These are phyloP conservation scores for Cladosporium austrohemisphaericum DNA, from an alignment of 2,329 filamentous ascomycete genomes.

Conservation along the genomic window DNA sequence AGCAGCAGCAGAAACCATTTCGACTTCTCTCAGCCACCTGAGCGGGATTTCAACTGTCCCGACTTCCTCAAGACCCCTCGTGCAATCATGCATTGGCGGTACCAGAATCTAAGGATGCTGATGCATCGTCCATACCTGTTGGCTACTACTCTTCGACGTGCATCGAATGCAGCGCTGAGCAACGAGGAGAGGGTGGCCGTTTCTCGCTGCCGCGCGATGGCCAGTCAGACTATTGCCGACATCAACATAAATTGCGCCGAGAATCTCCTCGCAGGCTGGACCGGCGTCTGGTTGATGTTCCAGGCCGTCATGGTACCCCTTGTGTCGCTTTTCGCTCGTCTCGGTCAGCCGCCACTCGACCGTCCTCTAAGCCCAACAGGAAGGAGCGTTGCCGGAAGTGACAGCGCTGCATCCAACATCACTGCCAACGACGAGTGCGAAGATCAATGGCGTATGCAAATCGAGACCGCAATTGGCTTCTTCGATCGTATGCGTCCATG, in stretches of 20 bases:
- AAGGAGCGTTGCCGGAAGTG: conserved; percentile 29
- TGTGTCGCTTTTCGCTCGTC: conserved; percentile 59
- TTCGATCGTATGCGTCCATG: conserved; percentile 42
- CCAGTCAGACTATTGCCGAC: conserved; percentile 67
- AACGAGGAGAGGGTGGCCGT: conserved; percentile 66
- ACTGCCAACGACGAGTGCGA: conserved; percentile 30
- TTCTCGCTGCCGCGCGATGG: conserved; percentile 64
- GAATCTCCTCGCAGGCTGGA: conserved; percentile 76
- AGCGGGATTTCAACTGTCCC: conserved; percentile 55
- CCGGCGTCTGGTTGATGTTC: conserved; percentile 77
- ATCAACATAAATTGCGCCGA: conserved; percentile 66
- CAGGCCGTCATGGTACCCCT: conserved; percentile 77
- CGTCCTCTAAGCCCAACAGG: conserved; percentile 19
- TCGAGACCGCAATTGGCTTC: conserved; percentile 42
- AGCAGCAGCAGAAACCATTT: conserved; percentile 18
- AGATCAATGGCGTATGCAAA: conserved; percentile 39
- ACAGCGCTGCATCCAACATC: conserved; percentile 28
- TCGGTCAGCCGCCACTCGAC: conserved; percentile 20
- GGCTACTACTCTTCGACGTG: conserved; percentile 55
- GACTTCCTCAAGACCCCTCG: conserved; percentile 67
- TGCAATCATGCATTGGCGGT: conserved; percentile 77
- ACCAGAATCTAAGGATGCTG: conserved; percentile 72
- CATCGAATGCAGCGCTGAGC: conserved; percentile 49
- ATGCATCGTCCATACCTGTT: conserved; percentile 71
- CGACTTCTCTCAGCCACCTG: conserved; percentile 59